Percentiles rank a stretch among this genome's conserved stretches.
phyloP scores from a whole-genome alignment of 2,329 filamentous ascomycete genomes.

The Biscogniauxia sp. region DNA sequence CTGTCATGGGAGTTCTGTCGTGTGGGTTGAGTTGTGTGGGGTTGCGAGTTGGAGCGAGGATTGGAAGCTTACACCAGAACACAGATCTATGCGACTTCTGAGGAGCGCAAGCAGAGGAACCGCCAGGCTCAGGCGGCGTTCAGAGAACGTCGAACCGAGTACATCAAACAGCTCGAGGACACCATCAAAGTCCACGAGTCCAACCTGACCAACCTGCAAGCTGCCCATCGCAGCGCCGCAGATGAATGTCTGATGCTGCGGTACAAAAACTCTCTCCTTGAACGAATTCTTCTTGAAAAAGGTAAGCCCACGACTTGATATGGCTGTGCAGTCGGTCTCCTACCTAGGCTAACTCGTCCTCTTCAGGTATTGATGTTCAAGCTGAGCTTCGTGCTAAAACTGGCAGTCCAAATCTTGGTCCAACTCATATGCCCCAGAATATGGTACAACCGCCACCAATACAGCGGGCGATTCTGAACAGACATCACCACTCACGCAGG shows the following conservation, averaged over 20 bases:
- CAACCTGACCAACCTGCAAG: slow-evolving; percentile 86
- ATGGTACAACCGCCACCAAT: slow-evolving; percentile 72
- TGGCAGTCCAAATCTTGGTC: slow-evolving; percentile 76
- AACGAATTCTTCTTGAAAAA: slow-evolving; percentile 94
- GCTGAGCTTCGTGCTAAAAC: slow-evolving; percentile 92
- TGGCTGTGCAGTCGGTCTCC: background rate
- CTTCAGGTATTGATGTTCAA: slow-evolving; percentile 88
- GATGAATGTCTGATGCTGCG: slow-evolving; percentile 98
- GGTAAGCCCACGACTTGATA: slow-evolving; percentile 48
- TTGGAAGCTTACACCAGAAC: slow-evolving; percentile 15
- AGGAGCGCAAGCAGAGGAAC: slow-evolving; percentile 97
- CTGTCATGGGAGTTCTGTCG: background rate
- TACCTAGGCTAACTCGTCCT: slow-evolving; percentile 1
- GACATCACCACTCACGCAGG: slow-evolving; percentile 67
- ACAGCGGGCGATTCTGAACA: slow-evolving; percentile 77
- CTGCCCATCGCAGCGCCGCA: slow-evolving; percentile 88
- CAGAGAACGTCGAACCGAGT: slow-evolving; percentile 93
- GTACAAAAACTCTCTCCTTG: slow-evolving; percentile 96
- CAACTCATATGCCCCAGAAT: slow-evolving; percentile 65
- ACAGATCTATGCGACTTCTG: slow-evolving; percentile 97
- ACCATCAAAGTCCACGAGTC: slow-evolving; percentile 97
- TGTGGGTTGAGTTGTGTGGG: background rate
- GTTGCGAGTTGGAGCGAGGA: background rate
- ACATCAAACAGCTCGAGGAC: slow-evolving; percentile 98
- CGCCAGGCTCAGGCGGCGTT: slow-evolving; percentile 97